Percentiles rank a stretch among this genome's conserved stretches.
Evolutionary conservation across 2,329 filamentous ascomycete genomes (phyloP).

Genomic region (Verticillium longisporum): DNA sequence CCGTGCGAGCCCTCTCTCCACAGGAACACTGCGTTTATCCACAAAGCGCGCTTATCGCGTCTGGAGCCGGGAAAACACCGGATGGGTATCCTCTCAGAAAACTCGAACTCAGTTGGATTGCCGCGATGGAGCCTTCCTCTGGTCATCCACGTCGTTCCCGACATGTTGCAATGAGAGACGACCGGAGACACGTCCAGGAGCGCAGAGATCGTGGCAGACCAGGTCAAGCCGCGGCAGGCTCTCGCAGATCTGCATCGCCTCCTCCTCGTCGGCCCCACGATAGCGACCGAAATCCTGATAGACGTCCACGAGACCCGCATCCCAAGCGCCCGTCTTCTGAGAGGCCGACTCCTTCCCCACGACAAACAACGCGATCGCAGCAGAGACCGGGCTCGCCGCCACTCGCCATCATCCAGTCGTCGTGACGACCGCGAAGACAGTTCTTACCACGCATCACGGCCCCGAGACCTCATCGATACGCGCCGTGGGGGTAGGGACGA

Average conservation of each 20-base stretch:
- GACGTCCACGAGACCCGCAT: constrained; percentile 7
- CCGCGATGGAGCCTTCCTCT: constrained; percentile 8
- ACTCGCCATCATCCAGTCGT: constrained; percentile 12
- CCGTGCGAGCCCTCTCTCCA: not conserved
- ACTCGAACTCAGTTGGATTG: constrained; percentile 11
- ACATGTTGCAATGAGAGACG: constrained; percentile 34
- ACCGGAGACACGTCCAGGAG: constrained; percentile 30
- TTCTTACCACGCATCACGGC: constrained; percentile 7
- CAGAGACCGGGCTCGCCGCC: constrained; percentile 21
- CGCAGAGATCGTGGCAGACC: constrained; percentile 33
- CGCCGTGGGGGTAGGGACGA: constrained; percentile 8
- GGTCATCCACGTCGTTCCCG: constrained; percentile 13
- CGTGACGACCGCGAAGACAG: constrained; percentile 6
- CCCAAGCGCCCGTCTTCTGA: constrained; percentile 9
- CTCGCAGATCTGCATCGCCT: constrained; percentile 24
- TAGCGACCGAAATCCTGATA: constrained; percentile 16
- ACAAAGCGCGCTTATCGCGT: constrained; percentile 3
- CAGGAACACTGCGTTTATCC: not conserved
- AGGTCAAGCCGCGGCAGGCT: constrained; percentile 26
- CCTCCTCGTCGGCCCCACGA: constrained; percentile 16
- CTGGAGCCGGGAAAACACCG: constrained; percentile 11
- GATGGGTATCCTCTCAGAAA: constrained; percentile 10
- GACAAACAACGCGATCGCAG: constrained; percentile 8
- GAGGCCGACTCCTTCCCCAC: constrained; percentile 3
- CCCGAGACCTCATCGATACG: constrained; percentile 6